Base-by-base conservation (phyloP, 1,284 basidiomycete genomes). In the Phellopilus nigrolimitatus region DNA sequence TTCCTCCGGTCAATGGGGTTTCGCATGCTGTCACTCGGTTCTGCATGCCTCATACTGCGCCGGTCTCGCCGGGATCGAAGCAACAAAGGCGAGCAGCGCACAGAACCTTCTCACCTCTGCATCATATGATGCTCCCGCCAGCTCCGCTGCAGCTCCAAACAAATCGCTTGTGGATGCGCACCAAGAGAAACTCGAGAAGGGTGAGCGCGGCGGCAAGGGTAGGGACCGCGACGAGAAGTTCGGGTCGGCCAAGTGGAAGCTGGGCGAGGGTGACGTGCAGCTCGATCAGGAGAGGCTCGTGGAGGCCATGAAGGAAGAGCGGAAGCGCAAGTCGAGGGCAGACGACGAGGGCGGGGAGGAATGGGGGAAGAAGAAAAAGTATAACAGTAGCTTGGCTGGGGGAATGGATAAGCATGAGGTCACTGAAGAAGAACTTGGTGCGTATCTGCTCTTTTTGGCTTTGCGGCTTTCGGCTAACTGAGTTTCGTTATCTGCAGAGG, bases 31-130 rank as follows among this genome's bases (percentile, higher is more conserved):
- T 65, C 94, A 97, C 65, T 94, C 91, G 8, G 76, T 64, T 52
- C 71, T 95, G 41, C 88, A 92, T 62, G 75, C 90, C 42, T 95
- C 93, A 7, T 99, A 99, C 66, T 99, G 95, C 66, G 88, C 95
- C 25, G 95, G 95, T 1, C 66, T 82, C 64, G 92, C 88, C 7
- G 95, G 91, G 52, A 97, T 90, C 56, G 79, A 82, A 54, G 95
- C 95, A 5, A 71, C 80, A 5, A 62, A 79, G 30, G 83, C 85
- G 13, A 87, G 87, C 1, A 83, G 74, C 56, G 85, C 87, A 1
- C 76, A 80, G 57, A 74, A 78, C 21, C 74, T 94, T 31, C 77
- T 94, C 52, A 66, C 69, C 22, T 71, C 67, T 15, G 64, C 64
- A 22, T 63, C 68, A 37, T 61, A 64, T n/a, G 55, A 61, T 15